Conservation (phyloP, 371 early-diverging fungal genomes). For the Parasitella parasitica region DNA sequence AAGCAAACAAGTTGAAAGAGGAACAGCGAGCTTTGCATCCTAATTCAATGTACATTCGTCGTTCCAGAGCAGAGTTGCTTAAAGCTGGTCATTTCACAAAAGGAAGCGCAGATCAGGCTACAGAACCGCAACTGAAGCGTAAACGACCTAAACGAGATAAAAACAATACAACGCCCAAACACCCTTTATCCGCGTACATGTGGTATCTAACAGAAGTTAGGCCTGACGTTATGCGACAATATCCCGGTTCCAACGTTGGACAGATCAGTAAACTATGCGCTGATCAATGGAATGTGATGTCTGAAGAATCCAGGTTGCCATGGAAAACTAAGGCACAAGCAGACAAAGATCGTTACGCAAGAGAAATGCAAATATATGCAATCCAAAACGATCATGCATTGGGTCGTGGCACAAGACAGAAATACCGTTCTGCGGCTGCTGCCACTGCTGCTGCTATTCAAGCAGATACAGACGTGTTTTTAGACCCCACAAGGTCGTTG, state of each 20-base stretch:
- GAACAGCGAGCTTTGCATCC: constrained; percentile 52
- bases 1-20: constrained; percentile 46
- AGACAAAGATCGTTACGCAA: constrained; percentile 76
- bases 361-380: constrained; percentile 69
- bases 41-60: constrained; percentile 67
- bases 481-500: not conserved
- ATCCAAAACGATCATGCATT: constrained; percentile 43
- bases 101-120: constrained; percentile 7
- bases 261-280: constrained; percentile 72
- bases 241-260: constrained; percentile 71
- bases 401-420: constrained; percentile 50
- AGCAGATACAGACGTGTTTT: not conserved
- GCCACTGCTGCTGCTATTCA: not conserved
- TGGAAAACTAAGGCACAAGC: constrained; percentile 65
- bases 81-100: constrained; percentile 51
- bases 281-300: constrained; percentile 66
- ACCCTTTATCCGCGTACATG: constrained; percentile 79
- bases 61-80: constrained; percentile 63
- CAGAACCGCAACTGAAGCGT: not conserved
- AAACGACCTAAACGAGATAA: constrained; percentile 37
- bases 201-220: constrained; percentile 70
- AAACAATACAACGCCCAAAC: constrained; percentile 72
- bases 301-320: constrained; percentile 55
- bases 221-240: constrained; percentile 58
- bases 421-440: constrained; percentile 27